Percentiles rank a stretch among this genome's conserved stretches.
Conservation (phyloP, 805 yeast species). For the Candida tallmaniae region DNA sequence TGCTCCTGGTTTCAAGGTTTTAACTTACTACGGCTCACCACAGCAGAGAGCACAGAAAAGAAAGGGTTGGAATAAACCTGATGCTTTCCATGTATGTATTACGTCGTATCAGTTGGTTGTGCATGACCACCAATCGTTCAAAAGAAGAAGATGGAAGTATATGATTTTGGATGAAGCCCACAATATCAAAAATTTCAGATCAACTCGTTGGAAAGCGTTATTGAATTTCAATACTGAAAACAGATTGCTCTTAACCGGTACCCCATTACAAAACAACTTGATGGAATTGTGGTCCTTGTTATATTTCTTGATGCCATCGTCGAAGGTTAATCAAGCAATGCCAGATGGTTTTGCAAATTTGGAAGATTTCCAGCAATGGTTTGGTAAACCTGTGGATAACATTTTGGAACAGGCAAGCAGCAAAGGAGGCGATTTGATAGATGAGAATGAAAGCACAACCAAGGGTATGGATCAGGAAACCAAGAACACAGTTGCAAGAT, state of each 20-base stretch:
- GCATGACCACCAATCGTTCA: constrained; percentile 91
- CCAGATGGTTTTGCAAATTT: constrained; percentile 95
- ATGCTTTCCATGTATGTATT: constrained; percentile 93
- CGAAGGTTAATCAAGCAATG: constrained; percentile 66
- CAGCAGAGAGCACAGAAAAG: constrained; percentile 94
- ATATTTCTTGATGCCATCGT: constrained; percentile 93
- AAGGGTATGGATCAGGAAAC: constrained; percentile 67
- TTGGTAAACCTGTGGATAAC: constrained; percentile 94
- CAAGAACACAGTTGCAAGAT: constrained; percentile 73
- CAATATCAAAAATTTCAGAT: constrained; percentile 91
- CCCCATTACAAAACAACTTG: constrained; percentile 92
- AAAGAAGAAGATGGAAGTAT: constrained; percentile 90
- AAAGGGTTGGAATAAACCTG: constrained; percentile 96
- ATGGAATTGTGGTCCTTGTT: constrained; percentile 95
- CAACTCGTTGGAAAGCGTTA: constrained; percentile 95
- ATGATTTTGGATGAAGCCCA: constrained; percentile 99
- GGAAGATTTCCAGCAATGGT: constrained; percentile 97
- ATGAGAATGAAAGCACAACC: constrained; percentile 33
- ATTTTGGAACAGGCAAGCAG: constrained; percentile 63
- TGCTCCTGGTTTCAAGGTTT: constrained; percentile 95
- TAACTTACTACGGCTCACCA: constrained; percentile 95
- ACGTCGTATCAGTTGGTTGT: constrained; percentile 97
- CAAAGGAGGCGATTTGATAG: constrained; percentile 48
- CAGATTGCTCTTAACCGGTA: constrained; percentile 87
- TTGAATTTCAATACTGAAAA: constrained; percentile 90